Percentiles rank a stretch among this genome's conserved stretches.
Evolutionary conservation across 1,284 basidiomycete species (phyloP).

Genomic region (Erythrobasidium hasegawianum): DNA sequence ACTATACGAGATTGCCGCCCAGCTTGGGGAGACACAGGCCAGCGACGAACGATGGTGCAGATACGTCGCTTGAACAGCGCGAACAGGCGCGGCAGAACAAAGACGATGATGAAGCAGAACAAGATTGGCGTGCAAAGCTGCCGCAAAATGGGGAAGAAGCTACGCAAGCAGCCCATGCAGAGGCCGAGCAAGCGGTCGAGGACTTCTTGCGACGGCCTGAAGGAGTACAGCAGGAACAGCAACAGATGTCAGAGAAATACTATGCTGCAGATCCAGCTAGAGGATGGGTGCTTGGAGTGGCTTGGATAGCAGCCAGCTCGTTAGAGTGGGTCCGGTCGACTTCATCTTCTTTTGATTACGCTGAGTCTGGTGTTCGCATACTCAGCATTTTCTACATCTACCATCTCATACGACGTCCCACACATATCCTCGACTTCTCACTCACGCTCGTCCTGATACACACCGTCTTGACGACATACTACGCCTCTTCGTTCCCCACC

Average conservation of each 20-base stretch:
- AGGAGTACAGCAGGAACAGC: conserved; percentile 5
- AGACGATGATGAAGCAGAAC: neutral
- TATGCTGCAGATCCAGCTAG: conserved; percentile 59
- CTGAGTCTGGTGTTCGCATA: neutral
- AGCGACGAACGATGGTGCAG: neutral
- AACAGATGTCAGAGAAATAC: conserved; percentile 42
- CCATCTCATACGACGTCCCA: conserved; percentile 78
- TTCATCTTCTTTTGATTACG: neutral
- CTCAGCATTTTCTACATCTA: conserved; percentile 81
- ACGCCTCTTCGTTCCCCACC: conserved; percentile 77
- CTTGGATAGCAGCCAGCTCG: conserved; percentile 72
- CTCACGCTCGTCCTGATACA: conserved; percentile 86
- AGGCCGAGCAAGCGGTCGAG: conserved; percentile 4
- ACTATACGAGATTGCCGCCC: conserved; percentile 32
- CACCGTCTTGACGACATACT: conserved; percentile 85
- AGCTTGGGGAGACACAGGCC: conserved; percentile 46
- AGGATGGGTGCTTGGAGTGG: conserved; percentile 79
- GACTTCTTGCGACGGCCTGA: conserved; percentile 11
- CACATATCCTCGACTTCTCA: conserved; percentile 89
- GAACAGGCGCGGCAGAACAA: conserved; percentile 1
- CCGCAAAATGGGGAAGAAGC: neutral
- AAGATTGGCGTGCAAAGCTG: neutral
- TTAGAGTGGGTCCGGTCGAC: conserved; percentile 64
- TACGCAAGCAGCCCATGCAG: neutral
- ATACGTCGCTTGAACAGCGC: neutral